These are phyloP conservation scores for Mycena alexandri DNA, from an alignment of 768 basidiomycete genomes.

Conservation along the genomic window DNA sequence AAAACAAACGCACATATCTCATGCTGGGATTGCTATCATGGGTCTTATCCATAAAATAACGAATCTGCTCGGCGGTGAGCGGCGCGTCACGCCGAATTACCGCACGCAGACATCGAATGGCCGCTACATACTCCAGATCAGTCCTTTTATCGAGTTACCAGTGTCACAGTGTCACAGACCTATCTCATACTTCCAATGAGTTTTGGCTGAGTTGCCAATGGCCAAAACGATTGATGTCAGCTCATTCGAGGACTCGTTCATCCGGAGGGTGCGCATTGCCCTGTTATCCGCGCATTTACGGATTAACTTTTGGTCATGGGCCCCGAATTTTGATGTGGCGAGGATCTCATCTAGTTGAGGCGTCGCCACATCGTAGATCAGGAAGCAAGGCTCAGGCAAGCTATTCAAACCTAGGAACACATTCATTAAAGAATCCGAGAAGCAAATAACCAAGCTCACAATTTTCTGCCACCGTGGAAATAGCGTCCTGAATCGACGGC, in stretches of 20 bases:
- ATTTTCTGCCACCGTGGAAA: conserved; percentile 73
- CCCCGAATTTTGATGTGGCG: conserved; percentile 54
- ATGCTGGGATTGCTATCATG: conserved; percentile 76
- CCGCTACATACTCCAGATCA: conserved; percentile 48
- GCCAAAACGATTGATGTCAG: conserved; percentile 63
- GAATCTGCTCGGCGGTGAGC: conserved; percentile 60
- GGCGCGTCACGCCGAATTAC: conserved; percentile 76
- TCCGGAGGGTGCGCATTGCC: conserved; percentile 54
- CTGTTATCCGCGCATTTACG: conserved; percentile 52
- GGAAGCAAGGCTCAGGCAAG: conserved; percentile 72
- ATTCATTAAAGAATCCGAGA: background rate
- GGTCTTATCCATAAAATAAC: conserved; percentile 71
- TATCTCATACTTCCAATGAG: conserved; percentile 86
- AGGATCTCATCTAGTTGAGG: conserved; percentile 55
- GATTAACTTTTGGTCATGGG: conserved; percentile 33
- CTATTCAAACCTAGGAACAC: conserved; percentile 62
- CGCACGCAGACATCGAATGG: conserved; percentile 75
- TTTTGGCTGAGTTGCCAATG: conserved; percentile 69
- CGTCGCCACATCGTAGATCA: conserved; percentile 66
- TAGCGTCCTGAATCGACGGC: conserved; percentile 83
- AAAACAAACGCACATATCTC: conserved; percentile 69
- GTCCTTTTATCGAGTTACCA: too few relatives aligned
- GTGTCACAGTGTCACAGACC: too few relatives aligned
- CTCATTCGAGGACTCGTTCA: conserved; percentile 56
- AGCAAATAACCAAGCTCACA: conserved; percentile 53